Conservation (phyloP, 2,329 filamentous ascomycete species). For the Nothophaeocryptopus gaeumannii region DNA sequence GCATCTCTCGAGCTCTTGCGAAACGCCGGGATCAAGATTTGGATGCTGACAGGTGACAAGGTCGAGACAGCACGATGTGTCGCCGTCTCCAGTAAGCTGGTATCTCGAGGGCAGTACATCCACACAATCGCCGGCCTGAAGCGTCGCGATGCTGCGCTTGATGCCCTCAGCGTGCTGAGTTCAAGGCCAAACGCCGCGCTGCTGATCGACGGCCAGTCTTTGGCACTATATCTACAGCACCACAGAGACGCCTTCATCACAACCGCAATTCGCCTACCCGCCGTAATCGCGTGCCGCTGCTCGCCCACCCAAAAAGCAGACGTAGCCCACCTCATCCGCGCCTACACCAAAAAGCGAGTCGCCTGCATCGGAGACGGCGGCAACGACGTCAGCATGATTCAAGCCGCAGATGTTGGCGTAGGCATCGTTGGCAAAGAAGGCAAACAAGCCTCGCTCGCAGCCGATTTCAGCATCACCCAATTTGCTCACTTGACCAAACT, state of each 20-base stretch:
- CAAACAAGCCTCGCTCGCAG: slow-evolving; percentile 86
- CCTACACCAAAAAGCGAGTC: slow-evolving; percentile 88
- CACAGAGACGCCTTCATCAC: slow-evolving; percentile 84
- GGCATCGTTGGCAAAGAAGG: slow-evolving; percentile 98
- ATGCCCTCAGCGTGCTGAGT: slow-evolving; percentile 82
- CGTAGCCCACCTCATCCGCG: slow-evolving; percentile 82
- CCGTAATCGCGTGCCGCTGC: slow-evolving; percentile 93
- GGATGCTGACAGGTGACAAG: slow-evolving; percentile 99
- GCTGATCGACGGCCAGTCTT: slow-evolving; percentile 89
- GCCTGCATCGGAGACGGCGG: slow-evolving; percentile 98
- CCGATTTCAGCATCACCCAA: slow-evolving; percentile 94
- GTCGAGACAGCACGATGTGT: slow-evolving; percentile 96
- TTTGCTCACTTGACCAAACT: slow-evolving; percentile 94
- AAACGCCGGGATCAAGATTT: slow-evolving; percentile 98
- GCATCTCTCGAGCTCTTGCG: slow-evolving; percentile 89
- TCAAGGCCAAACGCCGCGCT: slow-evolving; percentile 83
- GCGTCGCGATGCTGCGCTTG: slow-evolving; percentile 78
- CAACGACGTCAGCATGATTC: slow-evolving; percentile 99
- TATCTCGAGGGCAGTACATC: slow-evolving; percentile 90
- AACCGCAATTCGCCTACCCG: slow-evolving; percentile 79
- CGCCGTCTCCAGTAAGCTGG: slow-evolving; percentile 89
- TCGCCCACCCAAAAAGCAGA: slow-evolving; percentile 97
- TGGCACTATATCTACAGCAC: slow-evolving; percentile 77
- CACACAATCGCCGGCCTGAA: slow-evolving; percentile 78
- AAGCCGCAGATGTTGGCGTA: slow-evolving; percentile 94